A percentile compares a stretch with the other conserved stretches of the same genome.
Conservation (phyloP, 257 asterid species). For the Nicotiana undulata region DNA sequence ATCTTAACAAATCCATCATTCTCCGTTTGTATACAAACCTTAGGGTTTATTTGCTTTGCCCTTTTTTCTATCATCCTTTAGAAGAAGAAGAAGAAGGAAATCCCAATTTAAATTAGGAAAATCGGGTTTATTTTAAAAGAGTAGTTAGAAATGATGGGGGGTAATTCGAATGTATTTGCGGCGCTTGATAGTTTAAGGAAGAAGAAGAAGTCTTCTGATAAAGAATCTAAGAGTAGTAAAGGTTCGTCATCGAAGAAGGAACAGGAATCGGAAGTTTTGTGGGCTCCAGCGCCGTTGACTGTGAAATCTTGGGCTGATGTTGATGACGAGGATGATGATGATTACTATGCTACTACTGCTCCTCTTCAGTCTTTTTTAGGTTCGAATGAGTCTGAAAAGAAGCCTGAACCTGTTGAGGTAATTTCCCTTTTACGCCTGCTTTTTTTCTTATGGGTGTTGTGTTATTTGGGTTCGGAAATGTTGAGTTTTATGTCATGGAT, state of each 20-base stretch:
- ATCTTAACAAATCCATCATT: background rate
- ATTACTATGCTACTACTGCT: conserved; percentile 72
- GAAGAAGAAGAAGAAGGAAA: background rate
- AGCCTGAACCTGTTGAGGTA: conserved; percentile 53
- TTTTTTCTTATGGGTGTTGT: background rate
- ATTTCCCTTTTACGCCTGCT: background rate
- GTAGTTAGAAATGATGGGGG: conserved; percentile 46
- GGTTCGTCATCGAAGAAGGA: conserved; percentile 32
- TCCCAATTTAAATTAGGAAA: background rate
- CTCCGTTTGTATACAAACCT: too few species aligned
- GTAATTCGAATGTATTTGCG: conserved; percentile 71
- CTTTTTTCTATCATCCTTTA: background rate
- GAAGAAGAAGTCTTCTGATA: conserved; percentile 71
- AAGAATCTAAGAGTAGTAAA: conserved; percentile 25
- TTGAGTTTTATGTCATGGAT: background rate
- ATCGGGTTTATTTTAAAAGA: background rate
- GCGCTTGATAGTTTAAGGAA: conserved; percentile 61
- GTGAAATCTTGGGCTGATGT: conserved; percentile 77
- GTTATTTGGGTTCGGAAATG: background rate
- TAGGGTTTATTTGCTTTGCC: background rate
- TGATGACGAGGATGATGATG: conserved; percentile 74
- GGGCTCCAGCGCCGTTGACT: conserved; percentile 73
- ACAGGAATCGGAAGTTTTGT: conserved; percentile 38
- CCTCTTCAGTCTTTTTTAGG: conserved; percentile 66
- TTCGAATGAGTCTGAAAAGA: conserved; percentile 22